Percentiles rank a stretch among this genome's conserved stretches.
phyloP scores from a whole-genome alignment of 441 rosid genomes.

The Aleurites moluccanus region DNA sequence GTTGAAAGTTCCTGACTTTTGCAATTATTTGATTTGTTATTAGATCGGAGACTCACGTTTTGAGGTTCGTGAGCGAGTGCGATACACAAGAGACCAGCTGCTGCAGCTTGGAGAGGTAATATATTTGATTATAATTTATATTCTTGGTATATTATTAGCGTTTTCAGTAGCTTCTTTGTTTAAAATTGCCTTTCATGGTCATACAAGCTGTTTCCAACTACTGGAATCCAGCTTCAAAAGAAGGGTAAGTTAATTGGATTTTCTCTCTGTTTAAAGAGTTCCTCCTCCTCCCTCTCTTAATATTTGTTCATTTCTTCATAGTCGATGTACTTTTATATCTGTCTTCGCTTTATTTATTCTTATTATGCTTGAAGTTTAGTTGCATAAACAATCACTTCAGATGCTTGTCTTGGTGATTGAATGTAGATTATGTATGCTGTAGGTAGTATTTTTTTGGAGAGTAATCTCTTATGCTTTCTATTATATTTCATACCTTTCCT shows the following conservation, averaged over 20 bases:
- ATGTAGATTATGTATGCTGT: neutral
- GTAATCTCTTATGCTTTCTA: neutral
- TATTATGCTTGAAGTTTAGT: neutral
- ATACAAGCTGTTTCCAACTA: neutral
- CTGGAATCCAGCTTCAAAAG: neutral
- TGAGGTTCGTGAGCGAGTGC: conserved; percentile 64
- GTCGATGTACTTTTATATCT: neutral
- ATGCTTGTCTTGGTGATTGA: neutral
- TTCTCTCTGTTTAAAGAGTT: neutral
- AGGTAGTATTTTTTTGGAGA: neutral
- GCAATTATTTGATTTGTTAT: conserved; percentile 16
- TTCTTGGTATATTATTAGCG: neutral
- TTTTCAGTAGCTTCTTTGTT: neutral
- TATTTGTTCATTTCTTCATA: neutral
- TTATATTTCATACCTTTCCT: neutral
- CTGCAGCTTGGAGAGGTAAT: conserved; percentile 69
- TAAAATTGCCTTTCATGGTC: neutral
- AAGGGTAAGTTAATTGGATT: neutral
- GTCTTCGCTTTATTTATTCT: neutral
- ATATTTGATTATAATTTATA: neutral
- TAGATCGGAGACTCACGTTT: conserved; percentile 71
- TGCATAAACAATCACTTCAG: neutral
- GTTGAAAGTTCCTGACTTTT: conserved; percentile 23
- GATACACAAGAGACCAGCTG: conserved; percentile 68
- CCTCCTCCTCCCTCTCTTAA: too few relatives aligned